Percentiles rank a stretch among this genome's conserved stretches.
These are phyloP conservation scores for Trifolium dubium DNA, from an alignment of 306 rosid genomes.

Conservation along the genomic window DNA sequence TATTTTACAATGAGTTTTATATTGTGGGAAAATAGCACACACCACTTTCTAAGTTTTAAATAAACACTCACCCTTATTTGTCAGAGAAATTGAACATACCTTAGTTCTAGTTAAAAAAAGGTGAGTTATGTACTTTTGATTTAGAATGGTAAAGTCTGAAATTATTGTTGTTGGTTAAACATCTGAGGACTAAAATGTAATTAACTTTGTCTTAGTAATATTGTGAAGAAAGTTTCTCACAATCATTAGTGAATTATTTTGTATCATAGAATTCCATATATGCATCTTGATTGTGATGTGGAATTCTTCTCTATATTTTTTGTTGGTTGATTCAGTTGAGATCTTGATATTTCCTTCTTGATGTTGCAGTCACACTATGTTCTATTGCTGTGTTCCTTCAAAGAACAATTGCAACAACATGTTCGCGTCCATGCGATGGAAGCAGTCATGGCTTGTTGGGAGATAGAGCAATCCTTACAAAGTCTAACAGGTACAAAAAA, in stretches of 20 bases:
- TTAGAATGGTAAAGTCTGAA: not conserved
- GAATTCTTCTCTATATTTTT: not conserved
- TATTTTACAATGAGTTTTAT: not conserved
- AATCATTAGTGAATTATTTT: not conserved
- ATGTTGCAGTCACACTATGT: slow-evolving; percentile 81
- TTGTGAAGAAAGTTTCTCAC: not conserved
- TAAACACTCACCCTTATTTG: not conserved
- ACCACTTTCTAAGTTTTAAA: not conserved
- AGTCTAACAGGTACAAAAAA: slow-evolving; percentile 76
- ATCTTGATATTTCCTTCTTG: slow-evolving; percentile 33
- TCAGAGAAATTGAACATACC: not conserved
- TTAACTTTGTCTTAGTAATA: not conserved
- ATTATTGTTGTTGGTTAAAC: not conserved
- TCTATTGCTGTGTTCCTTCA: slow-evolving; percentile 87
- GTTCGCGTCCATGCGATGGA: slow-evolving; percentile 97
- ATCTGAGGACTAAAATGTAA: not conserved
- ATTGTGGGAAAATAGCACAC: not conserved
- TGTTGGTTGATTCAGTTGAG: not conserved
- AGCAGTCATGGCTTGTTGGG: slow-evolving; percentile 99
- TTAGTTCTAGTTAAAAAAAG: not conserved
- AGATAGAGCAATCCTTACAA: slow-evolving; percentile 89
- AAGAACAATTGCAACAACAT: slow-evolving; percentile 93
- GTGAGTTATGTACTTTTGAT: not conserved
- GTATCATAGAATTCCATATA: not conserved
- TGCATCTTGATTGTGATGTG: not conserved